These are phyloP conservation scores for Byssoonygena ceratinophila DNA, from an alignment of 2,329 filamentous ascomycete species.

Conservation along the genomic window DNA sequence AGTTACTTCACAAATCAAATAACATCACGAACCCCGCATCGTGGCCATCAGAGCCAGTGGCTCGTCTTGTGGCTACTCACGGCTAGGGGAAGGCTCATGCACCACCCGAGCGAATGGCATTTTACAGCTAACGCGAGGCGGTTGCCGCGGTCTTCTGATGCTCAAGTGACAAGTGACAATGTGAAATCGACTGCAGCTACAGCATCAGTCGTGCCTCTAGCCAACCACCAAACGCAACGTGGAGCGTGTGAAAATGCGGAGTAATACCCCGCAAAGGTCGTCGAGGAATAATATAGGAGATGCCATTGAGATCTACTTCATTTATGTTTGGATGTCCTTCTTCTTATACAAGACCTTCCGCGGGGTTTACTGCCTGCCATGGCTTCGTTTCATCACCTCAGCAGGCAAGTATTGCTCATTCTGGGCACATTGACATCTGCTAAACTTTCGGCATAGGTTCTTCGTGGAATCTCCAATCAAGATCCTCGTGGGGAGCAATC, in stretches of 20 bases:
- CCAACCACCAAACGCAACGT: neutral
- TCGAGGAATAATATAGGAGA: neutral
- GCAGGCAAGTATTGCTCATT: neutral
- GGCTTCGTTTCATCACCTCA: neutral
- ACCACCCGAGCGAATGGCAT: neutral
- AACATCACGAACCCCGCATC: too few species aligned
- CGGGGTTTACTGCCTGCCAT: neutral
- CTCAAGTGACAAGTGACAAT: neutral
- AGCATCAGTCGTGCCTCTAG: neutral
- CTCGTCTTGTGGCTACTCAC: neutral
- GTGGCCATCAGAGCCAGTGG: neutral
- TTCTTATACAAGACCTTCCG: neutral
- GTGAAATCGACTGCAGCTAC: neutral
- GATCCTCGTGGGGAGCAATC: neutral
- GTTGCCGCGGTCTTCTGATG: neutral
- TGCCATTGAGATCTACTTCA: neutral
- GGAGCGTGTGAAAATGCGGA: neutral
- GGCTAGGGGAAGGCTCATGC: neutral
- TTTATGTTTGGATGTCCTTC: neutral
- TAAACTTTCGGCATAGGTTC: neutral
- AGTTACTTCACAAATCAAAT: too few species aligned
- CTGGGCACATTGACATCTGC: neutral
- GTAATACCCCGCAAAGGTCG: neutral
- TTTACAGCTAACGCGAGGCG: too few species aligned
- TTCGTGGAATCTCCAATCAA: neutral